Conservation (phyloP, 2,329 filamentous ascomycete genomes). For the Dactylellina leptospora region DNA sequence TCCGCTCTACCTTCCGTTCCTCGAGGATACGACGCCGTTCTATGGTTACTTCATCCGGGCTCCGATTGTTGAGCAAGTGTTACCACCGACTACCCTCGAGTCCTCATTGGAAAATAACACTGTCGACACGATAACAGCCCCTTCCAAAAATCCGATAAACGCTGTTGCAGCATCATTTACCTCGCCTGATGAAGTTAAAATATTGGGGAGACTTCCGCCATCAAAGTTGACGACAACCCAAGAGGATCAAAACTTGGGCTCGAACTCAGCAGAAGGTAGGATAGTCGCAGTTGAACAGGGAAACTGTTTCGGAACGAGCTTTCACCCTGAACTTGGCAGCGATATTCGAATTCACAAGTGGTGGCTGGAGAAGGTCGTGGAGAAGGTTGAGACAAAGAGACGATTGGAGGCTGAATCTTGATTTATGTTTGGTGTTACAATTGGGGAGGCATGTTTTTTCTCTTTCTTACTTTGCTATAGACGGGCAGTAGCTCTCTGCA, state of each 20-base stretch:
- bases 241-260: conserved; percentile 58
- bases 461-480: background rate
- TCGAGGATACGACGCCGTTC: conserved; percentile 66
- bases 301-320: conserved; percentile 93
- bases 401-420: conserved; percentile 43
- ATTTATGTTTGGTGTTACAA: background rate
- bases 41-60: conserved; percentile 91
- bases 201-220: conserved; percentile 53
- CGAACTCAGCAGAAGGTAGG: conserved; percentile 64
- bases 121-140: conserved; percentile 59
- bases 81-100: conserved; percentile 66
- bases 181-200: conserved; percentile 61
- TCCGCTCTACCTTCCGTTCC: conserved; percentile 56
- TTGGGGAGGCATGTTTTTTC: background rate
- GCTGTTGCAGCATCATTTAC: conserved; percentile 60
- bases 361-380: conserved; percentile 81
- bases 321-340: conserved; percentile 90
- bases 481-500: background rate
- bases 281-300: conserved; percentile 90
- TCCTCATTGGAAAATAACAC: conserved; percentile 60
- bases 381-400: conserved; percentile 59
- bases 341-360: conserved; percentile 89
- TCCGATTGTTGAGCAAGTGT: conserved; percentile 85
- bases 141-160: conserved; percentile 55
- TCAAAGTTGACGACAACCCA: conserved; percentile 33